Percentiles rank a stretch among this genome's conserved stretches.
Conservation (phyloP, 495 filamentous ascomycete species). For the Penicillium riverlandense region DNA sequence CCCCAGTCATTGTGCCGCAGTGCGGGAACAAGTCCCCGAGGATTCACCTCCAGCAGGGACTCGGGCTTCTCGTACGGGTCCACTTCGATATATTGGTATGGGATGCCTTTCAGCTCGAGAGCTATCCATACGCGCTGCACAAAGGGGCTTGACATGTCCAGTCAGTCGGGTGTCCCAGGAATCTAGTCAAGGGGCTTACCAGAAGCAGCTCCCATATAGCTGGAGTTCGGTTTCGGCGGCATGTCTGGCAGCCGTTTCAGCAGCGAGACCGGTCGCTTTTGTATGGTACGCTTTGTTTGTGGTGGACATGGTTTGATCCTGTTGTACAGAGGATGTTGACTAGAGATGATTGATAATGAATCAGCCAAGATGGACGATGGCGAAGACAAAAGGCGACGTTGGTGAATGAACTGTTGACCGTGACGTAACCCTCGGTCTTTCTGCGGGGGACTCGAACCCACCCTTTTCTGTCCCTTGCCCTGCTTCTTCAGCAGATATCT, state of each 20-base stretch:
- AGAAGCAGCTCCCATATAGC: conserved; percentile 86
- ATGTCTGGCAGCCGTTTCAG: conserved; percentile 66
- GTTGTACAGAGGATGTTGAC: conserved; percentile 4
- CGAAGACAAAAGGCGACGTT: background rate
- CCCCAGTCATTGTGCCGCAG: conserved; percentile 81
- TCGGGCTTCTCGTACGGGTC: conserved; percentile 81
- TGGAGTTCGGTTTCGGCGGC: conserved; percentile 66
- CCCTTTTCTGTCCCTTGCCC: conserved; percentile 61
- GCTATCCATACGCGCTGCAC: conserved; percentile 96
- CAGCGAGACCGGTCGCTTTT: conserved; percentile 71
- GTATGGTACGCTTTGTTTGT: conserved; percentile 67
- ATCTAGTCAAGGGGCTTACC: conserved; percentile 43
- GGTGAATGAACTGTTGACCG: background rate
- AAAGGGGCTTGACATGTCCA: conserved; percentile 49
- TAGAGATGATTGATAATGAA: background rate
- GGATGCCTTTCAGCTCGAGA: conserved; percentile 74
- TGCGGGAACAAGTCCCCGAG: conserved; percentile 80
- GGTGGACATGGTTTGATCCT: conserved; percentile 39
- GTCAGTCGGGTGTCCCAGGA: background rate
- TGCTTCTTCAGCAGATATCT: conserved; percentile 59
- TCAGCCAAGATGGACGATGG: background rate
- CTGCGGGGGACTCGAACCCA: conserved; percentile 10
- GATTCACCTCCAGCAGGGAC: conserved; percentile 74
- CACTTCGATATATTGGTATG: conserved; percentile 88
- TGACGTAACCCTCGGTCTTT: conserved; percentile 14